Evolutionary conservation across 2,329 filamentous ascomycete genomes (phyloP).

Genomic region (Monascus ruber): DNA sequence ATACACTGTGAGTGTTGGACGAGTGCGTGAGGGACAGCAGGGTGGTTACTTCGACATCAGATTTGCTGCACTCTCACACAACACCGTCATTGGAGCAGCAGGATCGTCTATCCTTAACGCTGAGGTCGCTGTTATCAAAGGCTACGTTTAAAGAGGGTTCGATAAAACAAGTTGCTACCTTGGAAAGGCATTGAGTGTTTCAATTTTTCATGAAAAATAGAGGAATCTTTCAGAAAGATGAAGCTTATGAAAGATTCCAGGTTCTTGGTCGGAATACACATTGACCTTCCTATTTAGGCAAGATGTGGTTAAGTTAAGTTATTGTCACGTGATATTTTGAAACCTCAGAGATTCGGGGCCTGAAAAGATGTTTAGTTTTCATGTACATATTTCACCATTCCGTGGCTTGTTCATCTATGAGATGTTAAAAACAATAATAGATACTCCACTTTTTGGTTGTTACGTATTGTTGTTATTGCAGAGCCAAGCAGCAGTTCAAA

Average conservation of each 20-base stretch:
- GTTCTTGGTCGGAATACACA: too few relatives aligned
- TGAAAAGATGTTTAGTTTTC: too few relatives aligned
- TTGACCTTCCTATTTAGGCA: too few relatives aligned
- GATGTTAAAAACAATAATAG: conserved; percentile 7
- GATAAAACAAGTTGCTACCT: not conserved
- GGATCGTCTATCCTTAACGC: conserved; percentile 92
- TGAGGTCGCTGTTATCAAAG: conserved; percentile 83
- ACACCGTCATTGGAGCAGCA: conserved; percentile 88
- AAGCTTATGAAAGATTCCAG: too few relatives aligned
- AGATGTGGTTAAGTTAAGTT: too few relatives aligned
- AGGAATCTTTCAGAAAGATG: too few relatives aligned
- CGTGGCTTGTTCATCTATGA: conserved; percentile 6
- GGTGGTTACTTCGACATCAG: conserved; percentile 87
- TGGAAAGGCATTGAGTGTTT: too few relatives aligned
- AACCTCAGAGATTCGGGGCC: too few relatives aligned
- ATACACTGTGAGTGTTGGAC: conserved; percentile 83
- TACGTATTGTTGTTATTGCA: not conserved
- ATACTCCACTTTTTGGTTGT: not conserved
- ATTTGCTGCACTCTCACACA: conserved; percentile 87
- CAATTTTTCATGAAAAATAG: too few relatives aligned
- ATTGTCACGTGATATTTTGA: too few relatives aligned
- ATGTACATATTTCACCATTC: too few relatives aligned
- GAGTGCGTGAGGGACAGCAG: conserved; percentile 67
- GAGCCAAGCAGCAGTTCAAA: too few relatives aligned
- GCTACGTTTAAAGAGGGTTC: conserved; percentile 49